Base-by-base conservation (phyloP, 352 stramenopile genomes). In the Pythium dissotocum region DNA sequence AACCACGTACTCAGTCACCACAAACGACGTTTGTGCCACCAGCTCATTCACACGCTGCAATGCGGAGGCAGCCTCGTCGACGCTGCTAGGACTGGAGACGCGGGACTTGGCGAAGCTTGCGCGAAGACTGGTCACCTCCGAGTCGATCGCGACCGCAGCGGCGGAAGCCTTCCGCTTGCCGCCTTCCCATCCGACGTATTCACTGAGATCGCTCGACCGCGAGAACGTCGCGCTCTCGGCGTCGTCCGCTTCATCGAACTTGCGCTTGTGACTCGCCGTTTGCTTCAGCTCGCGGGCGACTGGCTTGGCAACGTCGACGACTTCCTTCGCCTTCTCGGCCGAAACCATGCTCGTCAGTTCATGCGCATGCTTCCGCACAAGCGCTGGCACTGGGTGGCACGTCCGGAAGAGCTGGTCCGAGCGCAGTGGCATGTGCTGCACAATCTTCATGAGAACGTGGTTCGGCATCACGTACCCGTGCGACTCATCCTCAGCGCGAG, bases 371-470 rank as follows among this genome's bases (percentile, higher is more conserved):
- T 94, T 93, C 42, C 87, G 83, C 9, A 96, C 76, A 30, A 94
- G 82, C 61, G 83, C 58, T 0, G 88, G 88, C 38, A 96, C 85
- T 32, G 87, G 86, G 64, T 96, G 76, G 38, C 86, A 94, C 1
- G 76, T 72, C 9, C 85, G 87, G 71, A 93, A 91, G 32, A 96
- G 76, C 44, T 89, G 74, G 26, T 92, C 87, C 10, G 85, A 87
- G 33, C 79, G 85, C 14, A 81, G 71, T 10, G 88, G 88, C 18
- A 92, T 56, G 21, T 83, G 70, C 73, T 90, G 92, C 1, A 81
- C 81, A 53, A 96, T 78, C 71, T 94, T 93, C 73, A 96, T 90
- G 5, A 96, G 77, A 26, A 89, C 84, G 66, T 94, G 86, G 58
- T 96, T 94, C 1, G 88, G 85, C 69, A 94, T 78, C 53, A 94